Evolutionary conservation across 2,329 filamentous ascomycete genomes (phyloP).

Genomic region (Phaeomoniella chlamydospora): DNA sequence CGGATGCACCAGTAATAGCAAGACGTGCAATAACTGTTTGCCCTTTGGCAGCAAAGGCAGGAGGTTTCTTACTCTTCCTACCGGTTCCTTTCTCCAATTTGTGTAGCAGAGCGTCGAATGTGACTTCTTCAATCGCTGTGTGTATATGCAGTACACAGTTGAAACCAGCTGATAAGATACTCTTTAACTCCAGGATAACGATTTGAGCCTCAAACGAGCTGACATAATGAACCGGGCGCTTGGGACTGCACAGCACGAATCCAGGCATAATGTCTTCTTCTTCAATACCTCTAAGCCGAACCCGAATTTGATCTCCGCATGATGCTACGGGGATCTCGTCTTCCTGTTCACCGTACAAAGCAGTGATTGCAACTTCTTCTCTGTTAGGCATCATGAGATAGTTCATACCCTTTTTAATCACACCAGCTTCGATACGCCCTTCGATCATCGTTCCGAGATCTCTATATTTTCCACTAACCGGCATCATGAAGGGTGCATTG

Average conservation of each 20-base stretch:
- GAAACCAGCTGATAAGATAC: constrained; percentile 84
- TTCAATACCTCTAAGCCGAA: constrained; percentile 86
- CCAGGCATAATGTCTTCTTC: constrained; percentile 94
- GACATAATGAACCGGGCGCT: constrained; percentile 86
- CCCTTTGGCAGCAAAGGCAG: constrained; percentile 69
- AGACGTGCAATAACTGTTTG: constrained; percentile 84
- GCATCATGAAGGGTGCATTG: constrained; percentile 99
- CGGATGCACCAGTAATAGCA: constrained; percentile 72
- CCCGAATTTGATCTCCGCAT: constrained; percentile 86
- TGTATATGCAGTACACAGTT: constrained; percentile 97
- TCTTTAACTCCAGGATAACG: constrained; percentile 85
- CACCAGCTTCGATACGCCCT: constrained; percentile 90
- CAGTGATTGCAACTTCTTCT: constrained; percentile 63
- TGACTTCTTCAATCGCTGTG: constrained; percentile 94
- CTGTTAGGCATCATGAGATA: constrained; percentile 95
- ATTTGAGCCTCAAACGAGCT: constrained; percentile 89
- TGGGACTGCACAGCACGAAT: constrained; percentile 90
- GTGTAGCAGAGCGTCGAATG: constrained; percentile 74
- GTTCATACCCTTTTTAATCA: constrained; percentile 76
- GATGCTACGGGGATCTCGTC: constrained; percentile 72
- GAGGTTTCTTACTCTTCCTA: constrained; percentile 83
- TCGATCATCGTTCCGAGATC: constrained; percentile 97
- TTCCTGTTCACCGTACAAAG: constrained; percentile 89
- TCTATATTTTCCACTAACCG: constrained; percentile 86
- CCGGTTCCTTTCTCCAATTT: constrained; percentile 90